Base-by-base conservation (phyloP, 2,329 filamentous ascomycete species). In the Ophiostoma montium region DNA sequence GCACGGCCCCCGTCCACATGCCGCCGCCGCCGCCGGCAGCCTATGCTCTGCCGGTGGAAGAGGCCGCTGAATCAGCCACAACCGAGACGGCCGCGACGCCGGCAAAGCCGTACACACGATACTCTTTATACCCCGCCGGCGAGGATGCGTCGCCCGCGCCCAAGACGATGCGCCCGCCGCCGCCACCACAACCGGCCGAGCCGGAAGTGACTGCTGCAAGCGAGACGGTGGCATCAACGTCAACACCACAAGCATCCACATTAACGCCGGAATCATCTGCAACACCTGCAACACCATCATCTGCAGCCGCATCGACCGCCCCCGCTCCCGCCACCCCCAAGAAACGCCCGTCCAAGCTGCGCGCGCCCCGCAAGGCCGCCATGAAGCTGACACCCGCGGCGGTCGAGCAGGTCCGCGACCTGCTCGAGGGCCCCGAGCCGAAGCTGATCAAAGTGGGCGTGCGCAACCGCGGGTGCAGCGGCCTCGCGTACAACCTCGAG, bases 361-460 rank as follows among this genome's bases (percentile, higher is more conserved):
- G 82, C 41, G 55, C 63, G 35, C 76, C 90, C 12, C 80, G 89
- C 50, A 96, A 96, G 69, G 89, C 92, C 1, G 87, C 90, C 2
- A 90, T 98, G 71, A 86, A 78, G 57, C 74, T 98, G 21, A 89
- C 89, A 0, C 76, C 85, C 0, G 69, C 80, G 1, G 92, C 92
- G 0, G 82, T 95, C 3, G 71, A 80, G 43, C 88, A 94, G 59
- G 72, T 98, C 32, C 78, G 78, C 51, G 72, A 75, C 16, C 68
- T 98, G 35, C 75, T 95, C 7, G 78, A 89, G 53, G 82, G 88
- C 59, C 92, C 92, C 0, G 80, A 92, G 23, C 88, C 89, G 2
- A 94, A 95, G 68, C 74, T 95, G 56, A 95, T 98, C 63, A 82
- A 92, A 58, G 86, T 98, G 6, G 89, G 92, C 12, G 92, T 96